phyloP scores from a whole-genome alignment of 1,284 basidiomycete species.

The Melampsora larici-populina region DNA sequence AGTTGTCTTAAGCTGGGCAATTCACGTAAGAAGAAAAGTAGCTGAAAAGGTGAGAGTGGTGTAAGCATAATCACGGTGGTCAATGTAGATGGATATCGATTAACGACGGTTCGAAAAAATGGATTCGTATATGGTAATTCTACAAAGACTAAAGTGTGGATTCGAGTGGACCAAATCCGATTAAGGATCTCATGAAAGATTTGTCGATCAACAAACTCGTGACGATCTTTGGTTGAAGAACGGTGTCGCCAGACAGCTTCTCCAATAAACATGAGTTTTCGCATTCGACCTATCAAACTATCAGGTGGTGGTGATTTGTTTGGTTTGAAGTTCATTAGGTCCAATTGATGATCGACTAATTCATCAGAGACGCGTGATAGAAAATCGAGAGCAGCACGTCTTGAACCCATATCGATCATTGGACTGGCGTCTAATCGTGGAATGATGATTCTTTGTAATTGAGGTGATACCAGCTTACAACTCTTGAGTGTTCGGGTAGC shows the following conservation, averaged over 20 bases:
- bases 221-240: slow-evolving; percentile 11
- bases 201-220: slow-evolving; percentile 20
- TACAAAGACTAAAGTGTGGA: slow-evolving; percentile 34
- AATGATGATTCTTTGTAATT: slow-evolving; percentile 15
- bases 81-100: slow-evolving; percentile 29
- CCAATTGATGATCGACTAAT: slow-evolving; percentile 22
- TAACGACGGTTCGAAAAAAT: slow-evolving; percentile 21
- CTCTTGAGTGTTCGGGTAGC: slow-evolving; percentile 12
- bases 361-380: slow-evolving; percentile 19
- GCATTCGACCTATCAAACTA: slow-evolving; percentile 28
- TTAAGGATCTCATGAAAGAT: slow-evolving; percentile 38
- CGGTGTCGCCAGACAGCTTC: slow-evolving; percentile 28
- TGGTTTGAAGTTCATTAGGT: slow-evolving; percentile 10
- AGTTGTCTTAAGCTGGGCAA: slow-evolving; percentile 29
- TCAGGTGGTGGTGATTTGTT: not conserved
- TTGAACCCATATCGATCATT: slow-evolving; percentile 38
- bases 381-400: slow-evolving; percentile 1
- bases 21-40: slow-evolving; percentile 30
- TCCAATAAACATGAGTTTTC: slow-evolving; percentile 29
- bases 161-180: slow-evolving; percentile 29
- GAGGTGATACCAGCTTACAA: slow-evolving; percentile 14
- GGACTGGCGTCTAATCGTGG: slow-evolving; percentile 16
- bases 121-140: slow-evolving; percentile 38
- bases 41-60: slow-evolving; percentile 39
- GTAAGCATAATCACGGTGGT: slow-evolving; percentile 33